A percentile compares a stretch with the other conserved stretches of the same genome.
These are phyloP conservation scores for Dictyophora rubrovolvata DNA, from an alignment of 768 basidiomycete genomes.

Conservation along the genomic window DNA sequence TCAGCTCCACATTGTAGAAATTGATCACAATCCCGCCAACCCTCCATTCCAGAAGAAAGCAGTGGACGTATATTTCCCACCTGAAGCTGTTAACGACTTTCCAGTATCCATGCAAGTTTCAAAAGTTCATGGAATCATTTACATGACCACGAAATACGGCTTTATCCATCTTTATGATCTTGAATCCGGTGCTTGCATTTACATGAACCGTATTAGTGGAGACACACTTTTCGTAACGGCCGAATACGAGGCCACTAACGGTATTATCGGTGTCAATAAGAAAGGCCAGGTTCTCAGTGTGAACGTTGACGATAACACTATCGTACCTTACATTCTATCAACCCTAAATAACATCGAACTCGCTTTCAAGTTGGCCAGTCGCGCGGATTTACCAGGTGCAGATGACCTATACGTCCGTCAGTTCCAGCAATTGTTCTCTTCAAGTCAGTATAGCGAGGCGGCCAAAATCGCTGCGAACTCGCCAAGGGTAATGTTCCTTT, in stretches of 20 bases:
- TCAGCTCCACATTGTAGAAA: conserved; percentile 96
- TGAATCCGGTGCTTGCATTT: conserved; percentile 92
- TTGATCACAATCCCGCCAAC: conserved; percentile 89
- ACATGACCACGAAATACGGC: conserved; percentile 96
- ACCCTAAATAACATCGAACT: conserved; percentile 96
- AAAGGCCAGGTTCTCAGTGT: conserved; percentile 98
- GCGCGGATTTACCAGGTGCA: conserved; percentile 92
- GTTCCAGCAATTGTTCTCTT: conserved; percentile 83
- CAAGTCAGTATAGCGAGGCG: conserved; percentile 84
- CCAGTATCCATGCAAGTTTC: conserved; percentile 99
- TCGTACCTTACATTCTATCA: conserved; percentile 89
- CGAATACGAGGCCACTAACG: conserved; percentile 86
- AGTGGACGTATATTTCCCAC: conserved; percentile 98
- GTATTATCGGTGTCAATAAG: conserved; percentile 99
- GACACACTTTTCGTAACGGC: conserved; percentile 99
- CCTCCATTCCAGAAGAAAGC: conserved; percentile 94
- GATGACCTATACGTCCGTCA: conserved; percentile 94
- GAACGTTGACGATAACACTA: conserved; percentile 90
- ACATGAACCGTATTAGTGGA: conserved; percentile 99
- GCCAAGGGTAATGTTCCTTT: conserved; percentile 47
- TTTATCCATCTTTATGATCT: conserved; percentile 99
- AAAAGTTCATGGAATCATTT: conserved; percentile 91
- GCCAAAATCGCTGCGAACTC: conserved; percentile 98
- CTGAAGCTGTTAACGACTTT: conserved; percentile 97
- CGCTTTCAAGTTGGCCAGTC: conserved; percentile 94